These are phyloP conservation scores for Eucalyptus guilfoylei DNA, from an alignment of 345 rosid species.

Conservation along the genomic window DNA sequence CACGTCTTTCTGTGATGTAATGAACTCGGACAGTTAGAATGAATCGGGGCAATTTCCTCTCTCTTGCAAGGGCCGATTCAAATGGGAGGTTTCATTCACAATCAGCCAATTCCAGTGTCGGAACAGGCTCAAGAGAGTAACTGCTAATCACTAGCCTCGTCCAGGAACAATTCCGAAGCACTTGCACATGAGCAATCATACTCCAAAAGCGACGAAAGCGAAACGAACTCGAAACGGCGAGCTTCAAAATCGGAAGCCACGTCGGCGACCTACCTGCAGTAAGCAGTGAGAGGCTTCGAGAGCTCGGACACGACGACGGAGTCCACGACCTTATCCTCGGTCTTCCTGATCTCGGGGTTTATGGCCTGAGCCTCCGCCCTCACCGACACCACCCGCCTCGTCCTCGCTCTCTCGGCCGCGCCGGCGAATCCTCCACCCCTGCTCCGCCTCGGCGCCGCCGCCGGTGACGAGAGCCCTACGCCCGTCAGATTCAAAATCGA, in stretches of 20 bases:
- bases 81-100: not conserved
- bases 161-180: not conserved
- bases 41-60: not conserved
- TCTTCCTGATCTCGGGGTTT: slow-evolving; percentile 71
- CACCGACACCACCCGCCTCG: slow-evolving; percentile 32
- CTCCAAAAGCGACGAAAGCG: not conserved
- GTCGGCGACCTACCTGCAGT: slow-evolving; percentile 48
- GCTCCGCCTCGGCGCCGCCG: not conserved
- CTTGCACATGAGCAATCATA: not conserved
- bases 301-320: slow-evolving; percentile 65
- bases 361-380: slow-evolving; percentile 62
- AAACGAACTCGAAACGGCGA: not conserved
- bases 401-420: not conserved
- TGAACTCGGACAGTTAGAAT: not conserved
- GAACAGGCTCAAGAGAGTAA: not conserved
- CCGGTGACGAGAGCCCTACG: slow-evolving; percentile 9
- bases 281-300: slow-evolving; percentile 69
- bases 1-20: not conserved
- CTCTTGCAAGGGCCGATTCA: not conserved
- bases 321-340: slow-evolving; percentile 84
- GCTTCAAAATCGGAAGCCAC: not conserved
- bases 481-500: not conserved
- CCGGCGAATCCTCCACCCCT: not conserved
- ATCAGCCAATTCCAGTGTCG: not conserved
- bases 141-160: not conserved